A percentile compares a stretch with the other conserved stretches of the same genome.
phyloP scores from a whole-genome alignment of 768 basidiomycete genomes.

The Rhodotorula babjevae region DNA sequence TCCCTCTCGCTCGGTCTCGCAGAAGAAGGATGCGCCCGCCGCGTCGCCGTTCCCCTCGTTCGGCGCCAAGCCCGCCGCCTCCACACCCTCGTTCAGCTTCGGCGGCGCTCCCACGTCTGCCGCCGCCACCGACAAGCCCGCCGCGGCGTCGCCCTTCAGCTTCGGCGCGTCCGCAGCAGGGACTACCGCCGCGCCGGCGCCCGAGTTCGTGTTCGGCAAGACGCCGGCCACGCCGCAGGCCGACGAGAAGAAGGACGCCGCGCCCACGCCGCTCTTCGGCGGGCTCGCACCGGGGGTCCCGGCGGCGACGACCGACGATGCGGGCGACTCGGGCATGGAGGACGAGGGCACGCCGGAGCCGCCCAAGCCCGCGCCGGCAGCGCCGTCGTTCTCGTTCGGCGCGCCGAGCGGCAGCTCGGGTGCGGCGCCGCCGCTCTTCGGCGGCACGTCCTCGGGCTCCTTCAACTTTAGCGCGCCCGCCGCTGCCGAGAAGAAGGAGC shows the following conservation, averaged over 20 bases:
- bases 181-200: neutral
- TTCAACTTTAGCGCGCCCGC: slow-evolving; percentile 12
- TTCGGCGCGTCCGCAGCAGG: slow-evolving; percentile 4
- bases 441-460: slow-evolving; percentile 7
- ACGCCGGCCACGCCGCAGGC: slow-evolving; percentile 23
- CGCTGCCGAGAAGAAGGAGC: neutral
- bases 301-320: slow-evolving; percentile 15
- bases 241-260: slow-evolving; percentile 22
- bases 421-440: slow-evolving; percentile 1
- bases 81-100: slow-evolving; percentile 11
- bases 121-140: slow-evolving; percentile 11
- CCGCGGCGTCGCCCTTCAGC: slow-evolving; percentile 10
- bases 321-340: slow-evolving; percentile 38
- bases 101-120: slow-evolving; percentile 2
- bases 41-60: slow-evolving; percentile 19
- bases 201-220: slow-evolving; percentile 22
- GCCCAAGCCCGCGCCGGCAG: neutral
- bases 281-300: neutral
- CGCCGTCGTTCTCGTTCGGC: slow-evolving; percentile 3
- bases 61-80: slow-evolving; percentile 5
- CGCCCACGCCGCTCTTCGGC: slow-evolving; percentile 18
- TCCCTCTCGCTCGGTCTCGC: neutral
- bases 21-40: slow-evolving; percentile 25
- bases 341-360: slow-evolving; percentile 15
- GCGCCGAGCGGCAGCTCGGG: neutral